Percentiles rank a stretch among this genome's conserved stretches.
Evolutionary conservation across 768 basidiomycete species (phyloP).

Genomic region (Austroboletus festivus): DNA sequence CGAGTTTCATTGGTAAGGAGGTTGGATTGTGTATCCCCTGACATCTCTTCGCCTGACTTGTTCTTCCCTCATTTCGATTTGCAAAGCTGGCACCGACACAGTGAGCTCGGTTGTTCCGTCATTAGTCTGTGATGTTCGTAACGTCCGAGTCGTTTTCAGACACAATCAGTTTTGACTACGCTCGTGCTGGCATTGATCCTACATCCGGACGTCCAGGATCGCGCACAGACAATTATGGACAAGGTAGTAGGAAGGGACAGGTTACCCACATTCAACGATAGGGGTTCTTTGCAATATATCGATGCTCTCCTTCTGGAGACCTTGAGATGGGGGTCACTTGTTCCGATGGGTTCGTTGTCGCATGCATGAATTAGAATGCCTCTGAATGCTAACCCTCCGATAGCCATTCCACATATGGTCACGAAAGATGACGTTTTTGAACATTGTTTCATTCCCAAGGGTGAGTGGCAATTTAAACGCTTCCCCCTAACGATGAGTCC

Average conservation of each 20-base stretch:
- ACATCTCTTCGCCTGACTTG: neutral
- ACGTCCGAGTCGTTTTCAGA: no score
- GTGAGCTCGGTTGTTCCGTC: constrained; percentile 3
- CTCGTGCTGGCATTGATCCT: constrained; percentile 22
- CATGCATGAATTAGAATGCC: no score
- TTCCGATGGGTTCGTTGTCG: constrained; percentile 18
- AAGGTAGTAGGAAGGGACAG: constrained; percentile 18
- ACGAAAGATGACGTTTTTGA: constrained; percentile 41
- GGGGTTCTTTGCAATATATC: constrained; percentile 16
- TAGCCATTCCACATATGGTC: constrained; percentile 28
- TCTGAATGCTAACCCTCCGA: neutral
- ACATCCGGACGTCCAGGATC: constrained; percentile 22
- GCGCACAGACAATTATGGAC: constrained; percentile 17
- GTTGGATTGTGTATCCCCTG: neutral
- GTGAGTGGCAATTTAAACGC: constrained; percentile 13
- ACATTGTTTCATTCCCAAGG: constrained; percentile 51
- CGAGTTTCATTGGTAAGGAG: constrained; percentile 21
- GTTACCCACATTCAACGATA: constrained; percentile 16
- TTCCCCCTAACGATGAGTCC: no score
- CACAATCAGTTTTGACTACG: constrained; percentile 8
- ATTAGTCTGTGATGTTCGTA: neutral
- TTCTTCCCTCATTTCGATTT: neutral
- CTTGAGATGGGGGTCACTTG: constrained; percentile 20
- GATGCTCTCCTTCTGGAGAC: constrained; percentile 24
- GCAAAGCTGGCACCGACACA: constrained; percentile 15